Evolutionary conservation across 2,329 filamentous ascomycete species (phyloP), one percentile per base, ranked within the genome.

Genomic region (Graphiopsis chlorocephala): DNA sequence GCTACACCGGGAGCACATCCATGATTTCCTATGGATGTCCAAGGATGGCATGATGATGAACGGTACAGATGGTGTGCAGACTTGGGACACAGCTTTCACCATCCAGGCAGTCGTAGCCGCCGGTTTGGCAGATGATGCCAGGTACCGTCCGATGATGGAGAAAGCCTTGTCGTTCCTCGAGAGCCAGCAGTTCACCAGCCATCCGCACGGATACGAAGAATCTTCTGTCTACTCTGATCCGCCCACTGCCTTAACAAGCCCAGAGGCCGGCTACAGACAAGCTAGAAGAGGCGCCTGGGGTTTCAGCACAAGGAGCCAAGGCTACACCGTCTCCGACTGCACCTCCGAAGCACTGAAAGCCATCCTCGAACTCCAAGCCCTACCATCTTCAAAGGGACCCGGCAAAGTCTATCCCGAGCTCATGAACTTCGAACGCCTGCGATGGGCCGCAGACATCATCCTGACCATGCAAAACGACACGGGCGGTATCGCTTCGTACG

Each of bases 51-150:
- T 99, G 91, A 84, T 98, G 56, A 90, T 90, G 78, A 97, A 97
- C 72, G 95, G 95, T 42, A 99, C 95, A 10, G 98, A 99, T 71
- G 95, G 95, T n/a, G 93, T 98, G 1, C 95, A 99, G 77, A 90
- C 88, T 68, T 99, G 95, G 95, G 95, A 99, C 75, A 99, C 95
- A 0, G 86, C 93, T 0, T 98, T 98, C 74, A 81, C 90, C 20
- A 92, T 97, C 35, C 93, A 97, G 76, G 89, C 91, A 0, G 86
- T 91, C 6, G 85, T 92, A 61, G 91, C 92, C 57, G 88, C 91
- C 7, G 92, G 91, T 0, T 84, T 97, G 28, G 88, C 90, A n/a
- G 80, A 88, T 31, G 87, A 96, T 56, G 82, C 88, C 14, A 87
- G 89, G 71, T 97, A 91, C 87, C 86, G 85, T 45, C 88, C 90